phyloP scores from a whole-genome alignment of 2,329 filamentous ascomycete genomes.

The Fusarium aywerte region DNA sequence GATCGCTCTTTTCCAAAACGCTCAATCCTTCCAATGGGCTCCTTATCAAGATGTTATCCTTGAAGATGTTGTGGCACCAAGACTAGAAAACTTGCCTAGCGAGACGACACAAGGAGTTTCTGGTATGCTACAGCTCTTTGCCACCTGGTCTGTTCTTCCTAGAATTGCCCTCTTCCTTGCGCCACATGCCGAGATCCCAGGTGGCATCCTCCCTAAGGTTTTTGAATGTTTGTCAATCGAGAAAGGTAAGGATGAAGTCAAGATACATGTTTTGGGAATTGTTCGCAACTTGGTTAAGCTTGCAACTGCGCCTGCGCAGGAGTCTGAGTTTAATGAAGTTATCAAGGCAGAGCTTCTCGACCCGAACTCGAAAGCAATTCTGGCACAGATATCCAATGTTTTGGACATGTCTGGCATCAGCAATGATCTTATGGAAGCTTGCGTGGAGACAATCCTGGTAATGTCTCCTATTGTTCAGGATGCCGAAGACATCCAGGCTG shows the following conservation, averaged over 20 bases:
- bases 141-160: conserved; percentile 78
- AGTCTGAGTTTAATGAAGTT: conserved; percentile 67
- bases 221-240: conserved; percentile 76
- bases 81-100: conserved; percentile 79
- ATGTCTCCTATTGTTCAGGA: conserved; percentile 76
- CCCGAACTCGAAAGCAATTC: conserved; percentile 67
- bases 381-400: conserved; percentile 74
- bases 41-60: conserved; percentile 77
- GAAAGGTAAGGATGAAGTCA: conserved; percentile 87
- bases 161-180: conserved; percentile 74
- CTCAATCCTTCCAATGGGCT: conserved; percentile 76
- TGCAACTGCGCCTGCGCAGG: conserved; percentile 63
- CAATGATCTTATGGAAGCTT: conserved; percentile 80
- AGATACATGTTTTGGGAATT: conserved; percentile 81
- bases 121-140: conserved; percentile 81
- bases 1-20: conserved; percentile 79
- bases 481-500: conserved; percentile 75
- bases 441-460: conserved; percentile 81
- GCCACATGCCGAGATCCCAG: conserved; percentile 56
- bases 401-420: conserved; percentile 70
- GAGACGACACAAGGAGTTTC: conserved; percentile 94
- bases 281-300: conserved; percentile 75
- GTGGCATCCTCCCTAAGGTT: conserved; percentile 75
- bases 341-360: conserved; percentile 67
- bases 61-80: conserved; percentile 78